phyloP scores from a whole-genome alignment of 371 early-diverging fungal genomes.

The Mortierella sp. region DNA sequence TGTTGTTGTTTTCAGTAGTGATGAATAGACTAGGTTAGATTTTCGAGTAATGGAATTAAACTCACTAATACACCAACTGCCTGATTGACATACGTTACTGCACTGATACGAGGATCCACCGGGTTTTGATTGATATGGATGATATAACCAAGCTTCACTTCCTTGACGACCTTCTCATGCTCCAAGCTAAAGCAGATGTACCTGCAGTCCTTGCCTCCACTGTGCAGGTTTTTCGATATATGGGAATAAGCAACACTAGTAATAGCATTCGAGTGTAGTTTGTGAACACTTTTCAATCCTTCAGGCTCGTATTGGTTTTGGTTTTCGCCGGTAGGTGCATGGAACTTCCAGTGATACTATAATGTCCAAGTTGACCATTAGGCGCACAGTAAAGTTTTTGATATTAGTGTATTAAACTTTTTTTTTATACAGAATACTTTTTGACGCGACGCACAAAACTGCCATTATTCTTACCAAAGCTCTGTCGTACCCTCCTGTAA shows the following conservation, averaged over 20 bases:
- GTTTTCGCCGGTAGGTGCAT: not conserved
- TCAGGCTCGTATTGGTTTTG: not conserved
- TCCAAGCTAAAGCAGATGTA: conserved; percentile 34
- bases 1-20: not conserved
- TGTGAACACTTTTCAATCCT: conserved; percentile 23
- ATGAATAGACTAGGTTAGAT: too few species aligned
- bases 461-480: conserved; percentile 17
- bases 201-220: conserved; percentile 29
- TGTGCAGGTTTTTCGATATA: conserved; percentile 15
- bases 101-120: conserved; percentile 31
- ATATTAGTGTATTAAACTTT: not conserved
- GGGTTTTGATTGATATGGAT: conserved; percentile 33
- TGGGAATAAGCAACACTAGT: conserved; percentile 18
- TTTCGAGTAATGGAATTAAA: too few species aligned
- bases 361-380: not conserved
- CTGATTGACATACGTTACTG: conserved; percentile 22
- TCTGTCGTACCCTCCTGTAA: conserved; percentile 34
- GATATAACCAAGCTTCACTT: conserved; percentile 11
- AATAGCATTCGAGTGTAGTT: conserved; percentile 15
- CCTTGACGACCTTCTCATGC: not conserved
- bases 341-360: conserved; percentile 36
- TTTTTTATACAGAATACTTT: not conserved
- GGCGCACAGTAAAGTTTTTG: not conserved
- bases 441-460: not conserved
- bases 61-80: not conserved